These are phyloP conservation scores for Kodamaea fukazawae DNA, from an alignment of 805 yeast species.

Conservation along the genomic window DNA sequence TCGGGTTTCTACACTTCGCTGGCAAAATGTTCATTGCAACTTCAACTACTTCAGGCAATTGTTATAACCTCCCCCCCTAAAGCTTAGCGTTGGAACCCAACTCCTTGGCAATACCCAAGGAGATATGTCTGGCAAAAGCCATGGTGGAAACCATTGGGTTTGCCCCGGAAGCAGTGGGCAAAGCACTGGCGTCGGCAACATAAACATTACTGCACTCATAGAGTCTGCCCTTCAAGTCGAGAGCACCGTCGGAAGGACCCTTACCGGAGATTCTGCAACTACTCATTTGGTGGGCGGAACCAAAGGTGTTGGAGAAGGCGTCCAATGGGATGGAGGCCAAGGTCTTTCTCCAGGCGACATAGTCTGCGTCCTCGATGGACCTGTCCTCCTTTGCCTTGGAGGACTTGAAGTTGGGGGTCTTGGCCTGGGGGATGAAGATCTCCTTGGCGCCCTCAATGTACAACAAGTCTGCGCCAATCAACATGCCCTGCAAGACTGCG, in stretches of 20 bases:
- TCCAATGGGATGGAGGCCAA: slow-evolving; percentile 27
- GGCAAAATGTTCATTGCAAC: no score
- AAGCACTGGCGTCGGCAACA: slow-evolving; percentile 28
- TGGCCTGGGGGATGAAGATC: slow-evolving; percentile 33
- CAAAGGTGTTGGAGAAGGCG: slow-evolving; percentile 27
- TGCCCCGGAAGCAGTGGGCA: slow-evolving; percentile 30
- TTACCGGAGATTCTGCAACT: slow-evolving; percentile 26
- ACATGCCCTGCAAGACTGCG: slow-evolving; percentile 36
- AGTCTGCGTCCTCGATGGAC: slow-evolving; percentile 42
- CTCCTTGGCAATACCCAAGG: slow-evolving; percentile 20
- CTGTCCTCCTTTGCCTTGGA: slow-evolving; percentile 37
- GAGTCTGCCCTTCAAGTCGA: slow-evolving; percentile 23
- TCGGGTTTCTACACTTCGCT: no score
- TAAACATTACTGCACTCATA: slow-evolving; percentile 26
- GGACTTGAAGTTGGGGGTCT: slow-evolving; percentile 37
- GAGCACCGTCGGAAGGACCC: slow-evolving; percentile 26
- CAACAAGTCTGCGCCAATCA: slow-evolving; percentile 42
- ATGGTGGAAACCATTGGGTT: slow-evolving; percentile 28
- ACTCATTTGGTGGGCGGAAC: slow-evolving; percentile 30
- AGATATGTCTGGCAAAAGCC: slow-evolving; percentile 22
- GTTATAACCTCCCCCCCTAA: no score
- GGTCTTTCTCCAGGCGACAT: slow-evolving; percentile 31
- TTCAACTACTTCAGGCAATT: no score
- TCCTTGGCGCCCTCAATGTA: slow-evolving; percentile 50
- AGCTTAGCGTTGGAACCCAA: slow-evolving; percentile 8